Base-by-base conservation (phyloP, 345 rosid species). In the Raphanus raphanistrum region DNA sequence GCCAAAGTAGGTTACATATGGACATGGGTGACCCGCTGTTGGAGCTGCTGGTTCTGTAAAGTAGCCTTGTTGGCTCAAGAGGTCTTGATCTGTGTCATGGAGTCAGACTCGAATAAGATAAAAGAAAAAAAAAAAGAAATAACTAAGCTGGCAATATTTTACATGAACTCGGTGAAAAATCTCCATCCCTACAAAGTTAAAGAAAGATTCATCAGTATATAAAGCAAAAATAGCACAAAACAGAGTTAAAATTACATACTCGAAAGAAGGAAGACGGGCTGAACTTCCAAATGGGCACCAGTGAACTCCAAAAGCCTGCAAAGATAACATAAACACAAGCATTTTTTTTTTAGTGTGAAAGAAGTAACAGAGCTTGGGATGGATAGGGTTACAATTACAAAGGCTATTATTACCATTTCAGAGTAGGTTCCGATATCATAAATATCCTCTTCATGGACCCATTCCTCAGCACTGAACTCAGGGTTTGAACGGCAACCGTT, bases 211-310 rank as follows among this genome's bases (percentile, higher is more conserved):
- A 79, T 66, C 43, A 75, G 68, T 9, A 76, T 57, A 35, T 52
- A 68, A 9, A 52, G 21, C 31, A 4, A 29, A 4, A 31, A 31
- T 4, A 35, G 8, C 38, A 6, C 13, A 32, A 43, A 43, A 48
- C 55, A 13, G 55, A 48, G 55, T 13, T 48, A 12, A 43, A 43
- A 63, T 31, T 70, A 79, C 98, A 91, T 90, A 93, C 98, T 86
- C 93, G 17, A 86, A 87, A 78, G 89, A 76, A 79, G 97, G 92
- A 66, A 85, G 82, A 76, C 90, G 88, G 0, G 98, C 82, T 80
- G 92, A 75, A 77, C 88, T 88, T 70, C 92, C 93, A 84, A 88
- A 93, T 29, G 98, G 98, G 76, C 98, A 93, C 96, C 97, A 93
- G 77, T 93, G 98, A 79, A 90, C 88, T 77, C 98, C 98, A 78